Conservation (phyloP, 2,329 filamentous ascomycete genomes). For the Colletotrichum chlorophyti region DNA sequence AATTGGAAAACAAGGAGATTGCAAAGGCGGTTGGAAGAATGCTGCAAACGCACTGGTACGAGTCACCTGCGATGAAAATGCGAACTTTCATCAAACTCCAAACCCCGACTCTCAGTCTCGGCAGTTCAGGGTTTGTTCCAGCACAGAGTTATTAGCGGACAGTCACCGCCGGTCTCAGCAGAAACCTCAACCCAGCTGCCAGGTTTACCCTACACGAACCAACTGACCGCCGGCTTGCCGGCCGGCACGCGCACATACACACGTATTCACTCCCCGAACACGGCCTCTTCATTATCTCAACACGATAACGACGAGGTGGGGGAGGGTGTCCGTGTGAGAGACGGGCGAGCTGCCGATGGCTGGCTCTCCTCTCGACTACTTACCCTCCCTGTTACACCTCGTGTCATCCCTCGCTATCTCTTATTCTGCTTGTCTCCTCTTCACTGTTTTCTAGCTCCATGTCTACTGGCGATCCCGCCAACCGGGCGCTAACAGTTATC, state of each 20-base stretch:
- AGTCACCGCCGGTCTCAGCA: neutral
- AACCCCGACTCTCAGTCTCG: neutral
- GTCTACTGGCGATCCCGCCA: neutral
- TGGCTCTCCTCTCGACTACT: neutral
- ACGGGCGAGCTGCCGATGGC: neutral
- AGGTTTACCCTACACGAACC: too few species aligned
- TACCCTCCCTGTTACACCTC: neutral
- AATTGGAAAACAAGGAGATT: neutral
- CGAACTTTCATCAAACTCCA: too few species aligned
- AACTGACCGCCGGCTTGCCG: constrained; percentile 11
- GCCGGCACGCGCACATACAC: neutral
- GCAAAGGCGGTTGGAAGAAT: too few species aligned
- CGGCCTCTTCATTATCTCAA: too few species aligned
- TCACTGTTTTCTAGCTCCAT: neutral
- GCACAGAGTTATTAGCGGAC: neutral
- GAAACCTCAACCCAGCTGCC: too few species aligned
- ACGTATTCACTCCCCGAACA: too few species aligned
- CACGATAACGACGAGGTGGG: constrained; percentile 8
- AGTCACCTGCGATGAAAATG: too few species aligned
- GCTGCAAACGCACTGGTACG: too few species aligned
- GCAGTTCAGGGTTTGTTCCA: neutral
- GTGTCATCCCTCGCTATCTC: neutral
- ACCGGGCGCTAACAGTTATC: neutral
- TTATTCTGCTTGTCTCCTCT: neutral
- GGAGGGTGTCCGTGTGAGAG: neutral